Evolutionary conservation across 108 stramenopile species (phyloP).

Genomic region (Skeletonema marinoi): DNA sequence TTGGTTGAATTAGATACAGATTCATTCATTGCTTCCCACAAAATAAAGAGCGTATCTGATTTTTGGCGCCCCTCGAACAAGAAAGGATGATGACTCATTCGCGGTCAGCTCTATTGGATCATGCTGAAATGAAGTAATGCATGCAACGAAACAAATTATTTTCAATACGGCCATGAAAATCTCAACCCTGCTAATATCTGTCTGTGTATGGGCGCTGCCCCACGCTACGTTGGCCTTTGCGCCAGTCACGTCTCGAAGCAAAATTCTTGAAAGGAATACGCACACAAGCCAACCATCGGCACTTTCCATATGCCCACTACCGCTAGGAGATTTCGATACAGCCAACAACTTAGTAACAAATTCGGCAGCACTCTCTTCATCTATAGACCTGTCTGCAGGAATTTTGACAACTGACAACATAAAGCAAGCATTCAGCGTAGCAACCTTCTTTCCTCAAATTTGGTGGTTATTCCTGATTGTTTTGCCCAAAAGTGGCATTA

Average conservation of each 20-base stretch:
- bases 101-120: too few relatives aligned
- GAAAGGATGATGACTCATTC: neutral
- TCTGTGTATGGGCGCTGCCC: neutral
- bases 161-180: neutral
- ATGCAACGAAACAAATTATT: neutral
- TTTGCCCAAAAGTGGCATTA: conserved; percentile 59
- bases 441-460: conserved; percentile 83
- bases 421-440: conserved; percentile 76
- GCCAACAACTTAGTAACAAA: neutral
- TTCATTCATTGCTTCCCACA: too few relatives aligned
- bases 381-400: conserved; percentile 24
- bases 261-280: too few relatives aligned
- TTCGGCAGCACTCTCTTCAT: conserved; percentile 25
- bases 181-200: neutral
- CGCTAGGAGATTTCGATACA: neutral
- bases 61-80: neutral
- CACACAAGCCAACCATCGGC: neutral
- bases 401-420: conserved; percentile 58
- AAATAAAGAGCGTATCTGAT: too few relatives aligned
- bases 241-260: neutral
- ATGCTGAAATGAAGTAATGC: neutral
- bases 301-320: neutral
- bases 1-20: too few relatives aligned
- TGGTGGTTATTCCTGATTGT: conserved; percentile 83
- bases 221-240: neutral